phyloP scores from a whole-genome alignment of 306 rosid species.

The Prunus kanzakura region DNA sequence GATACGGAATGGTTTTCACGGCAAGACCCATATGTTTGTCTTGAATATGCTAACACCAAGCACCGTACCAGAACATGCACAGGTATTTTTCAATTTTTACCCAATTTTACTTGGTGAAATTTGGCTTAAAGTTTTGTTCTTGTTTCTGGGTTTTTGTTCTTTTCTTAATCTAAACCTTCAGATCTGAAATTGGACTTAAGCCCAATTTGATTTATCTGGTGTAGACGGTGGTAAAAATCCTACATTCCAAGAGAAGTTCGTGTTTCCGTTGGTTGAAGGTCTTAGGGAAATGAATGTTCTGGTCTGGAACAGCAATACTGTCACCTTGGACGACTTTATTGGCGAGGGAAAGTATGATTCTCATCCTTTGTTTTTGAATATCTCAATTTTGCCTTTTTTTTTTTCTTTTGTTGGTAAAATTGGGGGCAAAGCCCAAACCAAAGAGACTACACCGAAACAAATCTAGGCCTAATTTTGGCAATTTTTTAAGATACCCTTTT shows the following conservation, averaged over 20 bases:
- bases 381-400: background rate
- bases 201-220: slow-evolving; percentile 5
- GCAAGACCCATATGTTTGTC: slow-evolving; percentile 82
- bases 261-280: slow-evolving; percentile 68
- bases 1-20: slow-evolving; percentile 87
- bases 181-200: slow-evolving; percentile 17
- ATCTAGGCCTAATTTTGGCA: background rate
- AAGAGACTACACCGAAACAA: too few species aligned
- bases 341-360: slow-evolving; percentile 66
- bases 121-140: background rate
- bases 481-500: background rate
- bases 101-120: background rate
- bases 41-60: slow-evolving; percentile 66
- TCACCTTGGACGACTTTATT: slow-evolving; percentile 70
- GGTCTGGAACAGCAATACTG: slow-evolving; percentile 88
- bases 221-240: slow-evolving; percentile 78
- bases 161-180: background rate
- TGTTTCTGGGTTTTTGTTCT: background rate
- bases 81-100: slow-evolving; percentile 28
- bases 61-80: slow-evolving; percentile 77
- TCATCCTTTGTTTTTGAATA: background rate
- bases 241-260: slow-evolving; percentile 72
- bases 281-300: slow-evolving; percentile 60
- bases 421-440: too few species aligned
- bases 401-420: too few species aligned